Evolutionary conservation across 2,329 filamentous ascomycete genomes (phyloP), one percentile per base, ranked within the genome.

Genomic region (Paraphaeosphaeria sporulosa): DNA sequence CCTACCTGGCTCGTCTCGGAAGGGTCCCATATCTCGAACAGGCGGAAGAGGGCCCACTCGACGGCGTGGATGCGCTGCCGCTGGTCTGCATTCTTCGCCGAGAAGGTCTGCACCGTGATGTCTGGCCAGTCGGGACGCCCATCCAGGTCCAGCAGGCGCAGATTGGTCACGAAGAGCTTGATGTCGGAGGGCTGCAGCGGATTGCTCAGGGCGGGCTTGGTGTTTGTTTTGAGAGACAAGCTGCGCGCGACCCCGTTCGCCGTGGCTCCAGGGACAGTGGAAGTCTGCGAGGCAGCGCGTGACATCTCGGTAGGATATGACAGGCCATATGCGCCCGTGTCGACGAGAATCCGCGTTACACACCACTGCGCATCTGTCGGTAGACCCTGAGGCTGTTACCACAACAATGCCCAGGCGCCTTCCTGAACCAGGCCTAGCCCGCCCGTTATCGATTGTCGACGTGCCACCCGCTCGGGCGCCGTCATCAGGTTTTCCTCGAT

Each of bases 41-140:
- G 85, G 54, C 92, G 89, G 77, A 91, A 97, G n/a, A 98, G 82
- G 0, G 90, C 88, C 93, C 94, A 98, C 81, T 99, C 95, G 40
- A 94, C 87, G 61, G 88, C 88, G 68, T 91, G 88, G 40, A 96
- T 89, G 55, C 94, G 87, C 76, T 90, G 90, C 79, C 94, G 95
- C 77, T 94, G 90, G 55, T 91, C 91, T 64, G 90, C 88, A 69
- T 91, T 86, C 59, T 84, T 88, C 4, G 84, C 82, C 3, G 87
- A 86, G 73, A 98, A 92, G 2, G 90, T 91, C 52, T 89, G 83
- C 0, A 84, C 74, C 1, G 86, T 88, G 58, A 97, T 90, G 19
- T 80, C 84, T 0, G 94, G 94, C 91, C 94, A 97, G 78, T 96
- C 93, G 0, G 87, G 82, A 0, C 85, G 85, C 52, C 85, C 81